Conservation (phyloP, 768 basidiomycete species). For the Calocybe indica region DNA sequence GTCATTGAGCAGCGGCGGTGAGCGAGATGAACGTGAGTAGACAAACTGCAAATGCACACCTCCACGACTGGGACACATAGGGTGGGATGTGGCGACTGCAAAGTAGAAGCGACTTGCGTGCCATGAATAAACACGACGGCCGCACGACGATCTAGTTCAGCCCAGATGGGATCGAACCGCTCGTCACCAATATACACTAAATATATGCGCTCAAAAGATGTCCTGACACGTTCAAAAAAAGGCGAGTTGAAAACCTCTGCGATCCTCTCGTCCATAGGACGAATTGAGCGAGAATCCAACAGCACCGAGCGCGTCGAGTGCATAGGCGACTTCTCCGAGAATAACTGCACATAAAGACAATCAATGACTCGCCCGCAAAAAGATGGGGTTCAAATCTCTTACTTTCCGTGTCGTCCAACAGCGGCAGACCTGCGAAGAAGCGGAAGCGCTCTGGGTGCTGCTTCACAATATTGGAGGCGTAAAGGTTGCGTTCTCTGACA, state of each 20-base stretch:
- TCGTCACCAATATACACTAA: slow-evolving; percentile 65
- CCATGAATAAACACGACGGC: slow-evolving; percentile 73
- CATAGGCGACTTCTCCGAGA: slow-evolving; percentile 54
- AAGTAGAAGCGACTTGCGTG: slow-evolving; percentile 57
- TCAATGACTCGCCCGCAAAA: background rate
- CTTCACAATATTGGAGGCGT: slow-evolving; percentile 40
- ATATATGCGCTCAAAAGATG: slow-evolving; percentile 1
- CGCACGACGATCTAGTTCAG: slow-evolving; percentile 53
- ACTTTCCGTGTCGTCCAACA: slow-evolving; percentile 57
- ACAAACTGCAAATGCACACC: background rate
- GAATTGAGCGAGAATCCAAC: slow-evolving; percentile 64
- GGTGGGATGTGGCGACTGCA: slow-evolving; percentile 51
- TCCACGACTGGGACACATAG: slow-evolving; percentile 1
- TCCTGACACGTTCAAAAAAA: background rate
- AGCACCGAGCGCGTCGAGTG: slow-evolving; percentile 54
- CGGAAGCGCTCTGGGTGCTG: slow-evolving; percentile 53
- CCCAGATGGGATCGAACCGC: slow-evolving; percentile 60
- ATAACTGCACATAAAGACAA: slow-evolving; percentile 32
- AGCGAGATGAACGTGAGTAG: background rate
- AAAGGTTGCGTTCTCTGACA: slow-evolving; percentile 42
- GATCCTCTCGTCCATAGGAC: slow-evolving; percentile 31
- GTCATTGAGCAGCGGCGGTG: background rate
- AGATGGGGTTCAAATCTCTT: slow-evolving; percentile 11
- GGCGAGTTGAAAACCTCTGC: too few relatives aligned
- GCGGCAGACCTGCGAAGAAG: slow-evolving; percentile 64